Base-by-base conservation (phyloP, 192 early-diverging fungal species). In the Lobosporangium transversale region DNA sequence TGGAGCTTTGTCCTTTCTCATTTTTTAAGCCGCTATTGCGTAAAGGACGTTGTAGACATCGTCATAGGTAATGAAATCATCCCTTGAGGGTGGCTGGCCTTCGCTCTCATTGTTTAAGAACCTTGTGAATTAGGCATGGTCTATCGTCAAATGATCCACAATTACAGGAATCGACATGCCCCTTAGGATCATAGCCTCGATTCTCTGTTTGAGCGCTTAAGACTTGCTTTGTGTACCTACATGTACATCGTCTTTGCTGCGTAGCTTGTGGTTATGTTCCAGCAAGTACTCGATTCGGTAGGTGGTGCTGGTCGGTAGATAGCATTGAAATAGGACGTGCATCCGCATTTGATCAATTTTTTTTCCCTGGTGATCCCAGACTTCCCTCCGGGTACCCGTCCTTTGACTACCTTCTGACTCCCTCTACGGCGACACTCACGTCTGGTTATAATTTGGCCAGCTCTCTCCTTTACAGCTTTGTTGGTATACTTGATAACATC, bases 41-140 rank as follows among this genome's bases (percentile, higher is more conserved):
- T 62, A 51, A 24, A 24, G 24, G 29, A 68, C 49, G 32, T 62
- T 48, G 43, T 61, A 59, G 2, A 68, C 66, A 31, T 68, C 66
- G 35, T 68, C 66, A 17, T 68, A 68, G 1, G 66, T 60, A 29
- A 62, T 49, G 43, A 36, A 56, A 29, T 62, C 42, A 43, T 62
- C 67, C 4, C 57, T n/a, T 17, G 68, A 54, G 7, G 37, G 40
- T 20, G 3, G 51, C 47, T 51, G 32, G 43, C 3, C 18, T 12
- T 48, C 43, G 3, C 11, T 7, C 47, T 44, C 1, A 31, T 33
- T 33, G 21, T 58, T 27, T 32, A 54, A 4, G 44, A 70, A 14
- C n/a, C 36, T 58, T 4, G 43, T 37, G n/a, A 70, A 60, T 10
- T 31, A 33, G 40, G 47, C 37, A 40, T 70, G 44, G 58, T 70